Percentiles rank a stretch among this genome's conserved stretches.
Conservation (phyloP, 192 early-diverging fungal species). For the Coemansia sp. region DNA sequence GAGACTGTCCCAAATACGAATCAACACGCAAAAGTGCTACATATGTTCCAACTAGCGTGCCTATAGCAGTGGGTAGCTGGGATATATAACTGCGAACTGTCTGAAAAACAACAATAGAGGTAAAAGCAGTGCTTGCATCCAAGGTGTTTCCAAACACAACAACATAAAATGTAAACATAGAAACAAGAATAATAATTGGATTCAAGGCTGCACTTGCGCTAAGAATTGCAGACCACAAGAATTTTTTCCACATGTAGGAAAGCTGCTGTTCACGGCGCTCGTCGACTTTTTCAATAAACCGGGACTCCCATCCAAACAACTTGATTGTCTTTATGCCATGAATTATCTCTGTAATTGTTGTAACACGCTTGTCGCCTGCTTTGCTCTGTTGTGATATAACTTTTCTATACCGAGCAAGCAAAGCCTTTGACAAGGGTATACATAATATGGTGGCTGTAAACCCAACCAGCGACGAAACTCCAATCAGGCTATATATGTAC, state of each 20-base stretch:
- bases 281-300: too few species aligned
- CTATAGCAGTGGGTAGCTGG: conserved; percentile 59
- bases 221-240: conserved; percentile 57
- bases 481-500: conserved; percentile 75
- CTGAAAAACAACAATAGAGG: conserved; percentile 68
- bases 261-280: conserved; percentile 72
- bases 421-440: conserved; percentile 64
- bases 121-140: conserved; percentile 72
- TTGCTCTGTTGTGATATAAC: conserved; percentile 60
- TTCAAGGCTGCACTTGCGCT: conserved; percentile 56
- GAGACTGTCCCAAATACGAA: conserved; percentile 71
- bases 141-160: conserved; percentile 59
- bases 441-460: conserved; percentile 63
- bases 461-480: conserved; percentile 79
- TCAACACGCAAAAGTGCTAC: conserved; percentile 75
- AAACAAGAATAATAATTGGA: conserved; percentile 65
- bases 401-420: conserved; percentile 79
- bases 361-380: conserved; percentile 72
- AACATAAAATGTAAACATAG: conserved; percentile 61
- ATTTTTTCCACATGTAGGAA: conserved; percentile 50
- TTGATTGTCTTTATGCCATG: too few species aligned
- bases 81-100: conserved; percentile 66
- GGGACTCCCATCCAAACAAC: too few species aligned
- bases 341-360: too few species aligned
- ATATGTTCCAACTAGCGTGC: conserved; percentile 57